Percentiles rank a stretch among this genome's conserved stretches.
These are phyloP conservation scores for Przewalskia tangutica DNA, from an alignment of 257 asterid genomes.

Conservation along the genomic window DNA sequence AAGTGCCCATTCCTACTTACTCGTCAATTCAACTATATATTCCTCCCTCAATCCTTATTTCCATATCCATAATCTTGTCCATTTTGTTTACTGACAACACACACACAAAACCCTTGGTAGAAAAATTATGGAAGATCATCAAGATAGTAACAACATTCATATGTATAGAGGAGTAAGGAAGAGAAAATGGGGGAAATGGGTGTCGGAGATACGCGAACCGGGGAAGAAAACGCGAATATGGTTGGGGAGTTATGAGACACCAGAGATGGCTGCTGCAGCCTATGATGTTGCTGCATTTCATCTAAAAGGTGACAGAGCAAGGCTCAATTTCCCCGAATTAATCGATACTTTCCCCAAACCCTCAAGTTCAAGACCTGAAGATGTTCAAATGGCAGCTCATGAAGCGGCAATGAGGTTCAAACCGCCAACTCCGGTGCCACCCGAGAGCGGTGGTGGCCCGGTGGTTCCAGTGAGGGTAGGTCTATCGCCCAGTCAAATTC, in stretches of 20 bases:
- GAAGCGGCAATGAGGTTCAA: constrained; percentile 36
- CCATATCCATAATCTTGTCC: not conserved
- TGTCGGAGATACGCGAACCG: constrained; percentile 49
- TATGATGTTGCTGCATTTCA: constrained; percentile 53
- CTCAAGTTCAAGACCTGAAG: constrained; percentile 21
- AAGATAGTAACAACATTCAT: not conserved
- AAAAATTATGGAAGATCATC: not conserved
- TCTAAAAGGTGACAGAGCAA: constrained; percentile 34
- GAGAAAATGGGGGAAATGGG: constrained; percentile 61
- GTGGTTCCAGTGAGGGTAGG: constrained; percentile 28
- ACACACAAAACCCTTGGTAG: not conserved
- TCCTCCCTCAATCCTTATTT: not conserved
- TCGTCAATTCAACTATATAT: not conserved
- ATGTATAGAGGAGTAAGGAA: constrained; percentile 26
- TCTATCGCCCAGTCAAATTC: constrained; percentile 42
- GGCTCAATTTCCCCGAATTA: constrained; percentile 40
- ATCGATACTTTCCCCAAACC: constrained; percentile 32
- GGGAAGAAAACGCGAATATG: constrained; percentile 47
- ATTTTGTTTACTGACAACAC: not conserved
- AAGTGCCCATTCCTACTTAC: constrained; percentile 1
- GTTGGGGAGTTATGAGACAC: constrained; percentile 47
- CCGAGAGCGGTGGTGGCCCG: not conserved
- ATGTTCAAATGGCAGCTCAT: constrained; percentile 39
- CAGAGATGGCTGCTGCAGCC: constrained; percentile 64
- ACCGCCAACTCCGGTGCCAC: not conserved